phyloP scores from a whole-genome alignment of 202 grass and related monocot species.

The Zoysia matrella region DNA sequence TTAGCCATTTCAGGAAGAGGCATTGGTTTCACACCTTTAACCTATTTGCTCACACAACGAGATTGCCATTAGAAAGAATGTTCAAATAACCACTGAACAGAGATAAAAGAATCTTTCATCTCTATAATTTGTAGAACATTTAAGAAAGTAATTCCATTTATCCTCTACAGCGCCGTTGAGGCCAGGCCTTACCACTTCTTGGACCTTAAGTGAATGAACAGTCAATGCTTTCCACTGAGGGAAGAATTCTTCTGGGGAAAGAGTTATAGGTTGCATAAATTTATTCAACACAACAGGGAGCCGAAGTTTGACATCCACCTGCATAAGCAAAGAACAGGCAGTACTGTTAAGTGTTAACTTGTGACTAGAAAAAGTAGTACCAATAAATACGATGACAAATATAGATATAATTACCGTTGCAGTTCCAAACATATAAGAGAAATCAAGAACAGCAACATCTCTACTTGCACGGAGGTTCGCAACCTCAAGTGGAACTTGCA shows the following conservation, averaged over 20 bases:
- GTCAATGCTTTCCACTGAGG: constrained; percentile 88
- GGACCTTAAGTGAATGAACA: constrained; percentile 83
- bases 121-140: constrained; percentile 6
- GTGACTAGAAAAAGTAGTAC: constrained; percentile 20
- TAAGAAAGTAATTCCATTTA: neutral
- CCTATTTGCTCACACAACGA: constrained; percentile 55
- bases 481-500: constrained; percentile 96
- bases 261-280: constrained; percentile 84
- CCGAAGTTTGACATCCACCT: constrained; percentile 83
- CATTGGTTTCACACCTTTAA: constrained; percentile 93
- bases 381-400: constrained; percentile 33
- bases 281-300: constrained; percentile 92
- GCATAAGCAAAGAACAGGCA: constrained; percentile 46
- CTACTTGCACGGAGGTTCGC: constrained; percentile 89
- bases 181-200: constrained; percentile 88
- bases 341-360: constrained; percentile 20
- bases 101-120: constrained; percentile 1
- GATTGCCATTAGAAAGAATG: constrained; percentile 37
- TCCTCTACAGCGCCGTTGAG: constrained; percentile 13
- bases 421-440: constrained; percentile 93
- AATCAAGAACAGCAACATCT: constrained; percentile 98
- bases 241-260: constrained; percentile 94
- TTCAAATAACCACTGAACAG: neutral
- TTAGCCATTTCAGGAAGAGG: constrained; percentile 84
- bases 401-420: constrained; percentile 44